Evolutionary conservation across 305 asterid species (phyloP).

Genomic region (Fraxinus xanthoxyloides): DNA sequence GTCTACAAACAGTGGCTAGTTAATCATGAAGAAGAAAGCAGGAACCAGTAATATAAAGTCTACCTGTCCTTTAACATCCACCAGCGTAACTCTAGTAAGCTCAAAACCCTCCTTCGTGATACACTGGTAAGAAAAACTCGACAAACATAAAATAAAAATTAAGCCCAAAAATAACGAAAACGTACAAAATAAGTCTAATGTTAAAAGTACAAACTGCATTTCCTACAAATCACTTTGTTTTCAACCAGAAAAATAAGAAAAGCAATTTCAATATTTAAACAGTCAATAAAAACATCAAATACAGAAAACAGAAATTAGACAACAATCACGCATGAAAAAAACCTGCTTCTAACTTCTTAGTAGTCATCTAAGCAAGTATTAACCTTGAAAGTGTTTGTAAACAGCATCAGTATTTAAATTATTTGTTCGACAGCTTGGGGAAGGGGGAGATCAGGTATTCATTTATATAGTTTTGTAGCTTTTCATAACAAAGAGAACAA

Average conservation of each 20-base stretch:
- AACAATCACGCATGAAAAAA: not conserved
- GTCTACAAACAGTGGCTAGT: not conserved
- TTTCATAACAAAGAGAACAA: not conserved
- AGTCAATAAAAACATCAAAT: not conserved
- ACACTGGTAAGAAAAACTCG: constrained; percentile 52
- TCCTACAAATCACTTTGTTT: not conserved
- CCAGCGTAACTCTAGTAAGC: constrained; percentile 82
- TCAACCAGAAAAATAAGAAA: not conserved
- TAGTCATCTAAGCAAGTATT: not conserved
- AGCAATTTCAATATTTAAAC: not conserved
- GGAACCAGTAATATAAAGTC: not conserved
- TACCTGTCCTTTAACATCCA: constrained; percentile 82
- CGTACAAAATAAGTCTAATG: not conserved
- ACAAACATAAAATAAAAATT: constrained; percentile 5
- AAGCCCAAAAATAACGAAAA: constrained; percentile 5
- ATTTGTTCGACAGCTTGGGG: not conserved
- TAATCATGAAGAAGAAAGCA: not conserved
- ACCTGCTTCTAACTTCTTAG: not conserved
- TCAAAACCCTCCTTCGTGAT: constrained; percentile 81
- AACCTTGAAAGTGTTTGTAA: not conserved
- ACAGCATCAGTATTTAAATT: not conserved
- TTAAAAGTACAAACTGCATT: not conserved
- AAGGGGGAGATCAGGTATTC: not conserved
- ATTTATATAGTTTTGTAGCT: not conserved
- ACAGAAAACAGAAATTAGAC: not conserved